Conservation (phyloP, 2,329 filamentous ascomycete genomes). For the Dactylella cylindrospora region DNA sequence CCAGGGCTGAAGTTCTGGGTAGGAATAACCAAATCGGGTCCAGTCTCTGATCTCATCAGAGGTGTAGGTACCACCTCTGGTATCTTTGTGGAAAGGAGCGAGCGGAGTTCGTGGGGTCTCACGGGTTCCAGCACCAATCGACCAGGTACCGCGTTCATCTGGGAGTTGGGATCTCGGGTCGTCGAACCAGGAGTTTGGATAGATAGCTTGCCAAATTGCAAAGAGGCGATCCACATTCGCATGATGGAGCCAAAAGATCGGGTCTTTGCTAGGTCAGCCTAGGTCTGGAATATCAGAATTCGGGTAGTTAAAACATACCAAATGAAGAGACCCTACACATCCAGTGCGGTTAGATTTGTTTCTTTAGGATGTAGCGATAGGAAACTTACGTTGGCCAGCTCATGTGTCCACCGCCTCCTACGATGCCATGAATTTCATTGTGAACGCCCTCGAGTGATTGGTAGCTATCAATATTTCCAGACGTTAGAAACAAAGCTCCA, state of each 20-base stretch:
- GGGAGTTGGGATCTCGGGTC: constrained; percentile 11
- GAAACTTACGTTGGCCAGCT: constrained; percentile 55
- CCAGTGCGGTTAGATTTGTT: too few relatives aligned
- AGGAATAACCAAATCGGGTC: constrained; percentile 36
- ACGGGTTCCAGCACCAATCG: constrained; percentile 24
- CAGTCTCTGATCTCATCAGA: constrained; percentile 33
- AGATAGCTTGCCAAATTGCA: constrained; percentile 55
- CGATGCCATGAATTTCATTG: constrained; percentile 61
- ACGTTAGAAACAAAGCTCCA: constrained; percentile 53
- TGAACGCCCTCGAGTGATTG: constrained; percentile 66
- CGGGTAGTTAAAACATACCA: constrained; percentile 5
- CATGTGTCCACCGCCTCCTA: constrained; percentile 50
- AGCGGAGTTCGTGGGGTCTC: constrained; percentile 23
- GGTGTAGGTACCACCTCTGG: constrained; percentile 6
- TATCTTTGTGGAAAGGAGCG: constrained; percentile 32
- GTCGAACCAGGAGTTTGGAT: constrained; percentile 31
- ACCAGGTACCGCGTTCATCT: constrained; percentile 38
- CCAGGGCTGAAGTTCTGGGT: constrained; percentile 40
- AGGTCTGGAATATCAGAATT: constrained; percentile 9
- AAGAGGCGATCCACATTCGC: constrained; percentile 64
- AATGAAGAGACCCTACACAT: constrained; percentile 29
- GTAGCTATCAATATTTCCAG: constrained; percentile 53
- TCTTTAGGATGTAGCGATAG: constrained; percentile 55
- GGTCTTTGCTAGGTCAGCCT: constrained; percentile 51
- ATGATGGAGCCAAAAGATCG: constrained; percentile 55